These are phyloP conservation scores for Remersonia thermophila DNA, from an alignment of 2,329 filamentous ascomycete species.

Conservation along the genomic window DNA sequence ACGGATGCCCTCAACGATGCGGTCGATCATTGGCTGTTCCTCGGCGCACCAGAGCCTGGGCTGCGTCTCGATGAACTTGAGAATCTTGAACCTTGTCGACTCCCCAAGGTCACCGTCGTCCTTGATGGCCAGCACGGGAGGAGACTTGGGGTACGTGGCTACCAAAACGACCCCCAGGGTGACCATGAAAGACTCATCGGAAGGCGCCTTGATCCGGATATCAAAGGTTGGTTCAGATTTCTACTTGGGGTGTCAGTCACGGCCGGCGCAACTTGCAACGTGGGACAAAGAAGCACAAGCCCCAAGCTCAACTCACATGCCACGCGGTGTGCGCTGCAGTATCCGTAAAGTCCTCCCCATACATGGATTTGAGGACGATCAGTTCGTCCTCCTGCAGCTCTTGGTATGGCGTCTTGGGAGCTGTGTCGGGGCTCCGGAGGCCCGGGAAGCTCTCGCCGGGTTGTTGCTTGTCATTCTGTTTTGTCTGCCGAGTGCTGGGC, in stretches of 20 bases:
- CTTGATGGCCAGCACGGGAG: conserved; percentile 60
- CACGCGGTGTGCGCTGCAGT: conserved; percentile 62
- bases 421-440: conserved; percentile 31
- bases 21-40: conserved; percentile 48
- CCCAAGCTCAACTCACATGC: conserved; percentile 51
- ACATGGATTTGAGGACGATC: conserved; percentile 75
- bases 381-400: conserved; percentile 83
- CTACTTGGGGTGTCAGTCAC: conserved; percentile 20
- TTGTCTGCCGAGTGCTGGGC: conserved; percentile 28
- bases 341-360: conserved; percentile 74
- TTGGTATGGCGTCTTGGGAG: conserved; percentile 52
- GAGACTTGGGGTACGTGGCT: conserved; percentile 80
- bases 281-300: not conserved
- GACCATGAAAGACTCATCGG: conserved; percentile 58
- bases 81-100: conserved; percentile 58
- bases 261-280: no score
- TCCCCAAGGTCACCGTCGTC: conserved; percentile 53
- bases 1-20: conserved; percentile 56
- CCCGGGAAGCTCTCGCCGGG: conserved; percentile 42
- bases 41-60: conserved; percentile 40
- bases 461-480: no score
- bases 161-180: conserved; percentile 71
- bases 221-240: conserved; percentile 77
- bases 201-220: conserved; percentile 61
- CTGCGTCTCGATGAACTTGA: conserved; percentile 48